Conservation (phyloP, 1,139 yeast species). For the Kurtzmaniella quercitrusa region DNA sequence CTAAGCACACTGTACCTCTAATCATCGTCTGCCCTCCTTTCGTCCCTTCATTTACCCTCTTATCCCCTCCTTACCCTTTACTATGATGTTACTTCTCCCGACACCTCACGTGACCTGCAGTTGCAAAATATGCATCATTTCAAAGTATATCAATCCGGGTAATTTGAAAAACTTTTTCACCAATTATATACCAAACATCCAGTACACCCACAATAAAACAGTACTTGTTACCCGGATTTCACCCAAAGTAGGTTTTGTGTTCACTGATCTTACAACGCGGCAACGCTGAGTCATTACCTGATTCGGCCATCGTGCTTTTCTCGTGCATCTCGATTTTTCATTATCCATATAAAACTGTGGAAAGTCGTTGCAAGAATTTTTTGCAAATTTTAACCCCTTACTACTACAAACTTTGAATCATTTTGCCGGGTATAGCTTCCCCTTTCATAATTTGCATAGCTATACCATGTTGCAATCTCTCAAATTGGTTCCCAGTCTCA, state of each 20-base stretch:
- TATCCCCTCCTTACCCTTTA: too few species aligned
- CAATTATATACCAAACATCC: neutral
- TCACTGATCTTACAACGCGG: constrained; percentile 9
- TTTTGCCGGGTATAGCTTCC: neutral
- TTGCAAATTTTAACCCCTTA: neutral
- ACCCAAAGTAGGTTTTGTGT: neutral
- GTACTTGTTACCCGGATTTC: constrained; percentile 4
- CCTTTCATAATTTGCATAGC: neutral
- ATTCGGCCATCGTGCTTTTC: constrained; percentile 6
- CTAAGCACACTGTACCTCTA: too few species aligned
- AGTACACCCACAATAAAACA: neutral
- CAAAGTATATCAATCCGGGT: neutral
- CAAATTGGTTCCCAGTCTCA: neutral
- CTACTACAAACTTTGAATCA: neutral
- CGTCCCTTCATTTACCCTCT: too few species aligned
- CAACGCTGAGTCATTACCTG: constrained; percentile 9
- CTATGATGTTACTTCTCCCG: too few species aligned
- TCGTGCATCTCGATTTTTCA: neutral
- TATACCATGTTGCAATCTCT: constrained; percentile 1
- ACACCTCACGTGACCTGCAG: neutral
- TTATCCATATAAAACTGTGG: neutral
- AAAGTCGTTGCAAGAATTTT: neutral
- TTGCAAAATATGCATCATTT: too few species aligned
- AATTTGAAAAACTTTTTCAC: neutral
- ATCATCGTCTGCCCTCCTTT: too few species aligned